These are phyloP conservation scores for Massariosphaeria phaeospora DNA, from an alignment of 495 filamentous ascomycete species.

Conservation along the genomic window DNA sequence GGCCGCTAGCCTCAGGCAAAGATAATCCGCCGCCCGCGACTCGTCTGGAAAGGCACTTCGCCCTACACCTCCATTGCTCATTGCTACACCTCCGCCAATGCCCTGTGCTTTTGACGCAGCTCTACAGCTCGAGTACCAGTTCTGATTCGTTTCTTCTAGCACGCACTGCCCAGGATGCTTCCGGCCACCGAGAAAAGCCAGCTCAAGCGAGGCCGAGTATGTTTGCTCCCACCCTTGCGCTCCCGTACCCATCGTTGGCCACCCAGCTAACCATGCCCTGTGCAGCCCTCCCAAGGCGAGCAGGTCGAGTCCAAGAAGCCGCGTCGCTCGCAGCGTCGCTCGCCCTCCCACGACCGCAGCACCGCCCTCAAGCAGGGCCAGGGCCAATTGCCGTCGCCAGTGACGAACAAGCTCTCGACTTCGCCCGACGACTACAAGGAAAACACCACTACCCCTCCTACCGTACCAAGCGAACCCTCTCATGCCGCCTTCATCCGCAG, in stretches of 20 bases:
- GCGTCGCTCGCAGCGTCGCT: conserved; percentile 57
- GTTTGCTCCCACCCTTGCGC: not conserved
- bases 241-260: conserved; percentile 13
- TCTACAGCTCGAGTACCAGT: too few relatives aligned
- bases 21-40: too few relatives aligned
- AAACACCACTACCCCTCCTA: conserved; percentile 65
- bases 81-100: too few relatives aligned
- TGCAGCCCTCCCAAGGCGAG: conserved; percentile 32
- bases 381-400: conserved; percentile 73
- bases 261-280: conserved; percentile 2
- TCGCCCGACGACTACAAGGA: conserved; percentile 61
- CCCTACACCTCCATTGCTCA: too few relatives aligned
- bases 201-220: conserved; percentile 40
- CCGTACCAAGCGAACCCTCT: conserved; percentile 54
- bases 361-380: conserved; percentile 55
- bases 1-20: too few relatives aligned
- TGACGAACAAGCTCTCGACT: conserved; percentile 62
- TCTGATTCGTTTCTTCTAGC: too few relatives aligned
- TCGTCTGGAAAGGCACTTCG: too few relatives aligned
- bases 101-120: too few relatives aligned
- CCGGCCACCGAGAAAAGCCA: conserved; percentile 34
- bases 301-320: conserved; percentile 54
- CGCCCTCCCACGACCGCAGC: conserved; percentile 41
- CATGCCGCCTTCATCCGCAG: conserved; percentile 45
- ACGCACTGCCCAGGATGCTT: conserved; percentile 19